phyloP scores from a whole-genome alignment of 768 basidiomycete species.

The Pilatotrama ljubarskyi region DNA sequence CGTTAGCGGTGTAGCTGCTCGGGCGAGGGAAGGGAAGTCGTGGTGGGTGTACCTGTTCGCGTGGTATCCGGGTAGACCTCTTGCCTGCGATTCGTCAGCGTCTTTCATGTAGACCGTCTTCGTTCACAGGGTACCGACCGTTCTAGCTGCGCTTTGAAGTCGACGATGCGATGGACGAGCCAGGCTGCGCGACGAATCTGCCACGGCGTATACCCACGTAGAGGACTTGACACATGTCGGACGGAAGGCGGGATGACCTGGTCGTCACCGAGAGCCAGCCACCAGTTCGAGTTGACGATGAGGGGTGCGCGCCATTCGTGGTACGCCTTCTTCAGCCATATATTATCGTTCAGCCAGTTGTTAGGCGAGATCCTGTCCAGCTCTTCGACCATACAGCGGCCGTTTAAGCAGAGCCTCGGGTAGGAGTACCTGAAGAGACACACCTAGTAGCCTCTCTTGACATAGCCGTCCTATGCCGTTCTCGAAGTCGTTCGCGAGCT shows the following conservation, averaged over 20 bases:
- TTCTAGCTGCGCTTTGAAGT: conserved; percentile 67
- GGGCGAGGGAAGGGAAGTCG: not conserved
- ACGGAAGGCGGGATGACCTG: conserved; percentile 50
- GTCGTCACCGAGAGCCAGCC: conserved; percentile 85
- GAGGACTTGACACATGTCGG: conserved; percentile 12
- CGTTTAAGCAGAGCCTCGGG: not conserved
- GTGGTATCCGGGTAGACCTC: conserved; percentile 71
- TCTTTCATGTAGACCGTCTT: too few relatives aligned
- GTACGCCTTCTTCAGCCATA: conserved; percentile 89
- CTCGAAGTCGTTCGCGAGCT: conserved; percentile 71
- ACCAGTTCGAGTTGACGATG: conserved; percentile 93
- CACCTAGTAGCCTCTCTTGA: conserved; percentile 76
- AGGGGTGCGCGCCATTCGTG: conserved; percentile 85
- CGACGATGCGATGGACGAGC: conserved; percentile 68
- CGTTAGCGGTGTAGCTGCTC: not conserved
- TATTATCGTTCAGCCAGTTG: conserved; percentile 94
- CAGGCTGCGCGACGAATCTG: conserved; percentile 86
- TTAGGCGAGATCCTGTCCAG: conserved; percentile 80
- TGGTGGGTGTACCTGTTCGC: conserved; percentile 54
- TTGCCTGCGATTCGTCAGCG: conserved; percentile 46
- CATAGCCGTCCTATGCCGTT: conserved; percentile 64
- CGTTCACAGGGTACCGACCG: conserved; percentile 45
- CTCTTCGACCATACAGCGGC: conserved; percentile 43
- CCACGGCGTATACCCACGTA: conserved; percentile 64
- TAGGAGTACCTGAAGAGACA: conserved; percentile 16